Evolutionary conservation across 1,139 yeast genomes (phyloP), one percentile per base, ranked within the genome.

Genomic region (Candida glucosophila): DNA sequence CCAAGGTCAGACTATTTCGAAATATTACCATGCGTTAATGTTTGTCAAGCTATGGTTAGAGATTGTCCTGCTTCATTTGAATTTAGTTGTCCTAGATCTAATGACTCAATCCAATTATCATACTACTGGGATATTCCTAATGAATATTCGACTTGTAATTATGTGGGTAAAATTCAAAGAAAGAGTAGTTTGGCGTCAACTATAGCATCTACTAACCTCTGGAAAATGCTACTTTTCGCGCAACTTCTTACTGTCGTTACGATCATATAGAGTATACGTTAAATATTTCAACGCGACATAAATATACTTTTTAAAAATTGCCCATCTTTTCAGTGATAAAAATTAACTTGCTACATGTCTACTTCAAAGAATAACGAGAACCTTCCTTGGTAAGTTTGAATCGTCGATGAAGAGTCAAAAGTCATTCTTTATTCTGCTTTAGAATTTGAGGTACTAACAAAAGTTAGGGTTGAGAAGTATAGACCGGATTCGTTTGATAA

Each of bases 381-480:
- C 35, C 44, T 59, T 27, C 67, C 67, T 33, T 59, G 67, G 67
- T 59, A 58, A 35, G 67, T 58, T 27, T 18, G 14, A 15, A 5
- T 19, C 7, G 9, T n/a, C n/a, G n/a, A n/a, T n/a, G n/a, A n/a
- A n/a, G n/a, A n/a, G n/a, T n/a, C n/a, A n/a, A n/a, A n/a, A n/a
- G n/a, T n/a, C n/a, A 7, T 7, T n/a, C 21, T 19, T 19, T 19
- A 19, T n/a, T 7, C 9, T 6, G 9, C 12, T 8, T 7, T 10
- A 10, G 19, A 13, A 6, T 6, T 7, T 13, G 11, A 10, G 6
- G 17, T 39, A 44, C 56, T 51, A 49, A 52, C 54, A 29, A 12
- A 14, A 15, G 19, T 14, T 17, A 62, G 86, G 98, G 94, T 92
- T 26, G 99, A 92, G 52, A 92, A 92, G 52, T 92, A 90, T 51